Conservation (phyloP, 2,329 filamentous ascomycete species). For the Paramyrothecium roridum region DNA sequence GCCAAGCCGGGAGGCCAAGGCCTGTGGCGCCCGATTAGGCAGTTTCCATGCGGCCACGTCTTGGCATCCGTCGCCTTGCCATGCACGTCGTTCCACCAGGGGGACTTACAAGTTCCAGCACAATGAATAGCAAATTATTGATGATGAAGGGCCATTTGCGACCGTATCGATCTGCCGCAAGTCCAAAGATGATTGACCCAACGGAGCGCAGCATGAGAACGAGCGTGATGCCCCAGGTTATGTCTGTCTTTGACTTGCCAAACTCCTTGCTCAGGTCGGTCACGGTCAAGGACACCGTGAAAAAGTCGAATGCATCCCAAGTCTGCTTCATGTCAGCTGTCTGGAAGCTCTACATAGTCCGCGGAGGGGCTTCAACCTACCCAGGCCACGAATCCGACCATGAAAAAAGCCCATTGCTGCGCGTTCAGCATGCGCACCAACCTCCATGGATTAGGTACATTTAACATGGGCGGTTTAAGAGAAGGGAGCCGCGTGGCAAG, state of each 20-base stretch:
- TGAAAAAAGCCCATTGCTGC: constrained; percentile 54
- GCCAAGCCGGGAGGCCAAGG: constrained; percentile 11
- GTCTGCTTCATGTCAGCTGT: constrained; percentile 31
- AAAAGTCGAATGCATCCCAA: constrained; percentile 66
- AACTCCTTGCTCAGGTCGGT: constrained; percentile 51
- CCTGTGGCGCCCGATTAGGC: background rate
- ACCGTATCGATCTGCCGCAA: constrained; percentile 54
- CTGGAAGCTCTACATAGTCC: background rate
- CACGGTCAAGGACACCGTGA: constrained; percentile 60
- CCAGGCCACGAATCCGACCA: constrained; percentile 54
- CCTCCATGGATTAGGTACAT: constrained; percentile 49
- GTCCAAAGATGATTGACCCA: constrained; percentile 51
- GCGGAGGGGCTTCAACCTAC: constrained; percentile 28
- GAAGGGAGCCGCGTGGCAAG: constrained; percentile 48
- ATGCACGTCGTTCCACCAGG: too few relatives aligned
- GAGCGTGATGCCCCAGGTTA: constrained; percentile 63
- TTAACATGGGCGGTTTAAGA: constrained; percentile 55
- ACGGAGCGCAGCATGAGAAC: constrained; percentile 60
- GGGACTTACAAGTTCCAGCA: constrained; percentile 63
- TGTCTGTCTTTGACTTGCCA: constrained; percentile 50
- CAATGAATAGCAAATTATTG: constrained; percentile 70
- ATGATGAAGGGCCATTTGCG: constrained; percentile 71
- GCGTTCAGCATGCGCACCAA: constrained; percentile 45
- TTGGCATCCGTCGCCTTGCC: too few relatives aligned
- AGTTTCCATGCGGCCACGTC: too few relatives aligned